Evolutionary conservation across 441 rosid genomes (phyloP).

Genomic region (Gossypium schwendimanii): DNA sequence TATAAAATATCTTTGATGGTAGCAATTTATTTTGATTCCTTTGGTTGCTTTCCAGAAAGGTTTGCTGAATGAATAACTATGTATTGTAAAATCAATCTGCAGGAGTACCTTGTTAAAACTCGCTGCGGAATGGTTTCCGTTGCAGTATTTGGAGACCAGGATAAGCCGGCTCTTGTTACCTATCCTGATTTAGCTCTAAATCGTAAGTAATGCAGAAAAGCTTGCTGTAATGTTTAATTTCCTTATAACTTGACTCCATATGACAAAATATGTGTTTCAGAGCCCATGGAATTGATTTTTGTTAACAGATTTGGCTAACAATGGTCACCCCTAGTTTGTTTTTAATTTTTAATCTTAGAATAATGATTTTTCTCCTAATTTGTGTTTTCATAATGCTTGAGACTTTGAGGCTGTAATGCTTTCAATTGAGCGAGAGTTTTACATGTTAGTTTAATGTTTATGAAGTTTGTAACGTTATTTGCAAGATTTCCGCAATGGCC

Average conservation of each 20-base stretch:
- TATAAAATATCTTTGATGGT: neutral
- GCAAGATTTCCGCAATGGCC: neutral
- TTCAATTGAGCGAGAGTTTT: neutral
- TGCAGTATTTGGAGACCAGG: constrained; percentile 82
- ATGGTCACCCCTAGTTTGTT: too few species aligned
- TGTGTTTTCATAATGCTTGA: neutral
- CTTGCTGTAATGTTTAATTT: neutral
- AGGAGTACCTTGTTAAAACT: constrained; percentile 75
- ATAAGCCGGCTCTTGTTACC: constrained; percentile 86
- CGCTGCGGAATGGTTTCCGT: constrained; percentile 61
- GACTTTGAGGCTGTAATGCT: neutral
- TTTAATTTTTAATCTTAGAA: too few species aligned
- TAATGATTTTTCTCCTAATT: neutral
- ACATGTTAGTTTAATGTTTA: neutral
- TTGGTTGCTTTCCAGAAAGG: neutral
- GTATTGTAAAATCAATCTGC: constrained; percentile 14
- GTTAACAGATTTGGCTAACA: neutral
- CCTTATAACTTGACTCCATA: neutral
- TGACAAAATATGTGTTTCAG: neutral
- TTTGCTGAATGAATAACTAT: neutral
- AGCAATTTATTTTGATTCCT: neutral
- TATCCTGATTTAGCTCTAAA: constrained; percentile 90
- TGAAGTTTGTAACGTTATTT: neutral
- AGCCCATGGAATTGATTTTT: neutral
- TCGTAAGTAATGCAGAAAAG: constrained; percentile 36